Conservation (phyloP, 1,284 basidiomycete species). For the Puccinia triticina region DNA sequence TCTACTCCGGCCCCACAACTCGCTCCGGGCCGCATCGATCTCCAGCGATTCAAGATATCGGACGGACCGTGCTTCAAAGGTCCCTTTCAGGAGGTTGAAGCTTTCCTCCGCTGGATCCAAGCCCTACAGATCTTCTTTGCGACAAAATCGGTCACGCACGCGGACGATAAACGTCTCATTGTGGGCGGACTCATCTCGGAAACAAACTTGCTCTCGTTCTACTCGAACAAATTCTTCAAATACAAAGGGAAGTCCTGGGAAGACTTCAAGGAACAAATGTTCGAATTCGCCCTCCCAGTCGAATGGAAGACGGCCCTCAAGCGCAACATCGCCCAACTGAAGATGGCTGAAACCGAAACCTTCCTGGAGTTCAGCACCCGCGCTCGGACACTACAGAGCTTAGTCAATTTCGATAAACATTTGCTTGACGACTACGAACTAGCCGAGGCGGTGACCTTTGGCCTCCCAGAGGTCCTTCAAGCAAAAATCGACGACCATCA, state of each 20-base stretch:
- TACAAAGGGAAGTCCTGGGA: no score
- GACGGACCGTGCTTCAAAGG: neutral
- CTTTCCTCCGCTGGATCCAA: neutral
- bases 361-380: neutral
- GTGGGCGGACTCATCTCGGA: no score
- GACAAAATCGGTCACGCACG: neutral
- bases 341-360: neutral
- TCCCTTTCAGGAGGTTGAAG: neutral
- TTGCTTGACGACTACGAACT: neutral
- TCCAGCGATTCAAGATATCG: neutral
- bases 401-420: neutral
- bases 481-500: no score
- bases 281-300: no score
- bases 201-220: no score
- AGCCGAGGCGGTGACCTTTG: no score
- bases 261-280: no score
- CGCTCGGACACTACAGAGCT: neutral
- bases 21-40: neutral
- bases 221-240: neutral
- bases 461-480: no score
- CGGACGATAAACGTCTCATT: no score
- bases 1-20: no score
- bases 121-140: neutral
- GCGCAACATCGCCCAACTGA: no score
- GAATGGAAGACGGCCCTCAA: no score